Conservation (phyloP, 2,329 filamentous ascomycete species). For the Talaromyces funiculosus region DNA sequence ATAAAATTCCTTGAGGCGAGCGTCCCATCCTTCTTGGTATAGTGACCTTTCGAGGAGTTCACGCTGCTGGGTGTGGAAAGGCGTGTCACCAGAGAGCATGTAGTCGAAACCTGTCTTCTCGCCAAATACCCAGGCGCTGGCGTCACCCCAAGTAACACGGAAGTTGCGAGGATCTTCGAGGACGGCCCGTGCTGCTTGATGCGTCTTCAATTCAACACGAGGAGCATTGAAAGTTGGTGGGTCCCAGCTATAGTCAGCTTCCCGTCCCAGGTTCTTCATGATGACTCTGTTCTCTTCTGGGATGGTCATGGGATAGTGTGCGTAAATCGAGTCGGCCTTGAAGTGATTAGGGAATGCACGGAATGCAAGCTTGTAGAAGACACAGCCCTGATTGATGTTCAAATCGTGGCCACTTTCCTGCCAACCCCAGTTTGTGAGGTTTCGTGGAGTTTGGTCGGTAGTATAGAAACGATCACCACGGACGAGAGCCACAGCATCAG, state of each 20-base stretch:
- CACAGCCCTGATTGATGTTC: slow-evolving; percentile 70
- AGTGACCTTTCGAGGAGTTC: slow-evolving; percentile 54
- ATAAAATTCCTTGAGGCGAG: slow-evolving; percentile 62
- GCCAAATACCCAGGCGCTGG: slow-evolving; percentile 59
- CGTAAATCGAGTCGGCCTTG: slow-evolving; percentile 70
- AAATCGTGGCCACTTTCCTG: slow-evolving; percentile 67
- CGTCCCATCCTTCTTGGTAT: slow-evolving; percentile 57
- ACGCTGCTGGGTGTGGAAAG: slow-evolving; percentile 47
- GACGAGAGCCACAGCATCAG: slow-evolving; percentile 41
- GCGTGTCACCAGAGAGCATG: slow-evolving; percentile 51
- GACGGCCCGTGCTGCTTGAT: slow-evolving; percentile 56
- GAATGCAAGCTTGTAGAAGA: slow-evolving; percentile 78
- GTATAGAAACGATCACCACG: slow-evolving; percentile 72
- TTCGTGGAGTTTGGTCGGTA: slow-evolving; percentile 65
- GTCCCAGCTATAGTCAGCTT: slow-evolving; percentile 63
- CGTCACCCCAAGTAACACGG: slow-evolving; percentile 59
- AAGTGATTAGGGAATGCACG: slow-evolving; percentile 77
- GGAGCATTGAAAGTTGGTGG: slow-evolving; percentile 51
- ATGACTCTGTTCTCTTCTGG: slow-evolving; percentile 69
- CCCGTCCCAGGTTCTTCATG: slow-evolving; percentile 61
- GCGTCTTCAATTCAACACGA: slow-evolving; percentile 55
- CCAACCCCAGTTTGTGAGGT: slow-evolving; percentile 80
- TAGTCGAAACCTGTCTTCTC: slow-evolving; percentile 49
- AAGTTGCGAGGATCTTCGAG: slow-evolving; percentile 58
- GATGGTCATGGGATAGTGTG: slow-evolving; percentile 67